A percentile compares a stretch with the other conserved stretches of the same genome.
These are phyloP conservation scores for Phyllostachys edulis DNA, from an alignment of 176 grass and related monocot species.

Conservation along the genomic window DNA sequence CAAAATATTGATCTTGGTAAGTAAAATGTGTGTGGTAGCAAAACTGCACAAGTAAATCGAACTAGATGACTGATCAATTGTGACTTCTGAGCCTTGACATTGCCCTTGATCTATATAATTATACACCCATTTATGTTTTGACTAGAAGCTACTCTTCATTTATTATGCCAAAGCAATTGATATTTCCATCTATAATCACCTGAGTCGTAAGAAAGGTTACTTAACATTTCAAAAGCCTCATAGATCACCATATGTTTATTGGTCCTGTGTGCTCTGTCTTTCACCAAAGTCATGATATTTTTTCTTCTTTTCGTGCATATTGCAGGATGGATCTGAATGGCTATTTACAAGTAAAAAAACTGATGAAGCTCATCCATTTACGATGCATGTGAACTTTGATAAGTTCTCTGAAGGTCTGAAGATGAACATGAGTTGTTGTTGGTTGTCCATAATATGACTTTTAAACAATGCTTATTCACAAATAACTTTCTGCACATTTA, in stretches of 20 bases:
- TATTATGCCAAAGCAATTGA: background rate
- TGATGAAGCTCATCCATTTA: slow-evolving; percentile 39
- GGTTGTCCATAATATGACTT: slow-evolving; percentile 12
- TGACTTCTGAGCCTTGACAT: background rate
- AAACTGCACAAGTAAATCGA: background rate
- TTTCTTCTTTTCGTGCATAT: background rate
- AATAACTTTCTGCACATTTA: slow-evolving; percentile 21
- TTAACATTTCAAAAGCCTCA: background rate
- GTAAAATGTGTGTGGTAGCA: background rate
- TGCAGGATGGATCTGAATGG: slow-evolving; percentile 66
- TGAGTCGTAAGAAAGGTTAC: background rate
- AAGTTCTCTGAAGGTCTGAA: slow-evolving; percentile 50
- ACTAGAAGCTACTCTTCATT: background rate
- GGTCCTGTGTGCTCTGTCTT: background rate
- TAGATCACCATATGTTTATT: background rate
- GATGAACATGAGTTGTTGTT: background rate
- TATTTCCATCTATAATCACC: background rate
- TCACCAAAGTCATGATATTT: background rate
- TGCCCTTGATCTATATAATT: background rate
- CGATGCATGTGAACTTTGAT: slow-evolving; percentile 56
- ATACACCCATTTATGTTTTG: background rate
- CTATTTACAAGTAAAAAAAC: slow-evolving; percentile 50
- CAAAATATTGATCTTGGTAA: background rate
- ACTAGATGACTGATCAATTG: background rate
- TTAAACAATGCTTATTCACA: background rate